Evolutionary conservation across 1,284 basidiomycete genomes (phyloP), one percentile per base, ranked within the genome.

Genomic region (Puccinia hordei): DNA sequence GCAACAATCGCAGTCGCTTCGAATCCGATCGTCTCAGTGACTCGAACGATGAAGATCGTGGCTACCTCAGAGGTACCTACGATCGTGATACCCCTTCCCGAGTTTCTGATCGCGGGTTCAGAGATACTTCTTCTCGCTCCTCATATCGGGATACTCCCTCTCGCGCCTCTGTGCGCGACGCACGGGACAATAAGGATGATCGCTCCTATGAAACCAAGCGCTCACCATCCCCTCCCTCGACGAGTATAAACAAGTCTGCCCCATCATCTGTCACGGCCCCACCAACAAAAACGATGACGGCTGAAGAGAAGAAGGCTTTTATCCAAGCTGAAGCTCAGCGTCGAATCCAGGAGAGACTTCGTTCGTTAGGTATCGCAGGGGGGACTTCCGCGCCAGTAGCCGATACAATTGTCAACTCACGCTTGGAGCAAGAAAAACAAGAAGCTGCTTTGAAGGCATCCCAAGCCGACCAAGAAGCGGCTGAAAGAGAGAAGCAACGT

Each of bases 321-420:
- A 90, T 93, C 82, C 90, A 90, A 24, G 91, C 90, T 2, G 91
- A 97, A 85, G 96, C 94, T 0, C 91, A 93, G 84, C 89, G 91
- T 27, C 90, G 92, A 63, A 90, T 98, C 51, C 90, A 94, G 83
- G 94, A 92, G 61, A 92, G 96, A 44, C 94, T 93, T 89, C 90
- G 91, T 57, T 92, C 92, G 12, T 89, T 98, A 2, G 96, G 97
- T 19, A 88, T 91, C 41, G 88, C 92, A 1, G 87, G 89, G 0
- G 86, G 89, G 6, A 86, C 91, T 2, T 84, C 89, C 0, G 85
- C 89, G 2, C 84, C 87, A 0, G 85, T 89, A 13, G 80, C 81
- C 63, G 84, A 85, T 74, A 82, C 74, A 24, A 81, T 81, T 27
- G 82, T 85, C 9, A 81, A 82, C 46, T 83, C 83, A 12, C 82